Conservation (phyloP, 768 basidiomycete genomes). For the Lactarius psammicola region DNA sequence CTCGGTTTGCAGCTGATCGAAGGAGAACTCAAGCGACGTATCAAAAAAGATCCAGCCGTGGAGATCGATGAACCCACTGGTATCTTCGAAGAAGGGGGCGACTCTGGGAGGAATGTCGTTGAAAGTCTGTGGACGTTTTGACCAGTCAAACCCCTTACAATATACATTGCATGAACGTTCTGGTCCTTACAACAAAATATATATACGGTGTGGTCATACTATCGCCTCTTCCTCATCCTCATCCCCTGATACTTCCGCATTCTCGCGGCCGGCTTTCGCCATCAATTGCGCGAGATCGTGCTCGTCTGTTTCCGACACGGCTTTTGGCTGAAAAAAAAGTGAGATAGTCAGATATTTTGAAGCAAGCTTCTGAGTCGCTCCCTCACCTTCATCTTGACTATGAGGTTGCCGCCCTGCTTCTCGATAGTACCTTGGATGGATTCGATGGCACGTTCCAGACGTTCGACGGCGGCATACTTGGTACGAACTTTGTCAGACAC, state of each 20-base stretch:
- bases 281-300: conserved; percentile 96
- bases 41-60: conserved; percentile 72
- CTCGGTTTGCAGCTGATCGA: conserved; percentile 67
- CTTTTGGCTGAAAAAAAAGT: conserved; percentile 71
- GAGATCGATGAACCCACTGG: conserved; percentile 33
- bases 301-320: conserved; percentile 96
- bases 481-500: conserved; percentile 4
- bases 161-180: conserved; percentile 16
- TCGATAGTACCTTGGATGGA: conserved; percentile 84
- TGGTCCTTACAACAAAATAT: conserved; percentile 1
- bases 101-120: conserved; percentile 37
- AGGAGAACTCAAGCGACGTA: conserved; percentile 72
- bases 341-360: neutral
- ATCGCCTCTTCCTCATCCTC: conserved; percentile 64
- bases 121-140: conserved; percentile 36
- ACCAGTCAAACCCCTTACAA: conserved; percentile 5
- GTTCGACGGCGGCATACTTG: conserved; percentile 84
- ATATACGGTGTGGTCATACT: conserved; percentile 6
- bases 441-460: conserved; percentile 91
- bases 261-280: conserved; percentile 91
- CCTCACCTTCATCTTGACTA: conserved; percentile 94
- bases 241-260: conserved; percentile 94
- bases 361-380: neutral
- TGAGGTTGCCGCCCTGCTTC: conserved; percentile 77
- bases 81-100: conserved; percentile 24